Evolutionary conservation across 345 rosid species (phyloP).

Genomic region (rapeseed (Brassica napus)): Da-Ae NC_063446.1:22906001-22906500

Average conservation of each 20-base stretch:
- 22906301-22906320: slow-evolving; percentile 60
- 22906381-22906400: background rate
- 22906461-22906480: slow-evolving; percentile 28
- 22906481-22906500: background rate
- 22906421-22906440: background rate
- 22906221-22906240: slow-evolving; percentile 66
- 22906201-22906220: slow-evolving; percentile 85
- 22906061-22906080: slow-evolving; percentile 85
- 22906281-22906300: background rate
- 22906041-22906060: slow-evolving; percentile 91
- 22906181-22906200: slow-evolving; percentile 49
- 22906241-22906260: slow-evolving; percentile 60
- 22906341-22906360: slow-evolving; percentile 25
- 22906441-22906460: slow-evolving; percentile 19
- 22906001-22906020: slow-evolving; percentile 68
- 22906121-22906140: background rate
- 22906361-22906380: background rate
- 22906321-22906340: slow-evolving; percentile 36
- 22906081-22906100: slow-evolving; percentile 59
- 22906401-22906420: slow-evolving; percentile 7
- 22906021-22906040: slow-evolving; percentile 80
- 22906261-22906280: slow-evolving; percentile 68
- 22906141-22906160: background rate
- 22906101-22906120: background rate
- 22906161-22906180: background rate